Evolutionary conservation across 169 alveolate genomes (phyloP), one percentile per base, ranked within the genome.

Genomic region (Ichthyophthirius multifiliis): DNA sequence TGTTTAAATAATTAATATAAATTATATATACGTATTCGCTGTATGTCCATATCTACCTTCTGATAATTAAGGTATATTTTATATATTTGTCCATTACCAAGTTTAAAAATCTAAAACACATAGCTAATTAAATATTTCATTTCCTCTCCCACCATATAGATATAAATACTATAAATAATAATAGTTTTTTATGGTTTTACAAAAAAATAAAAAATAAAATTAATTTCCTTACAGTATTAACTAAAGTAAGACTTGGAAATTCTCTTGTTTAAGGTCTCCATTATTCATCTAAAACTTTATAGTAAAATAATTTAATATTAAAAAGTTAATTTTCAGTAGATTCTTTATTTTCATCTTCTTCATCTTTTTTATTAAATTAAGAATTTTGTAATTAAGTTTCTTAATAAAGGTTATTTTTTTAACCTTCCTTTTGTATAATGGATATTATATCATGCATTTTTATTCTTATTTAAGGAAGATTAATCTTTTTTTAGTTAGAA

Each of bases 61-160:
- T 15, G 30, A 46, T 9, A 65, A 23, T 27, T 55, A 55, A 10
- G 78, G 77, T 31, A 67, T 78, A 63, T 78, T 45, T 16, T 63
- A 67, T 23, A 78, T 78, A 44, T 64, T 75, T 34, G 18, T 45
- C 86, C 86, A 79, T 7, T 44, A 32, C 79, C 81, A 79, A 23
- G 86, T 35, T 35, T 65, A 32, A 9, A 65, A 65, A 39, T 71
- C 75, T n/a, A 79, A 39, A 35, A 43, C 43, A 39, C 62, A 34
- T 18, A 79, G 43, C 18, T 79, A 46, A 2, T 67, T 45, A 47
- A 79, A 67, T 65, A 79, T 44, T 34, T 79, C 81, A n/a, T 45
- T 65, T 18, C 86, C 86, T 41, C 65, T 79, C 4, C 86, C 86
- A 4, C 86, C 86, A 47, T 79, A 79, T 76, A 79, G 34, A 34